Base-by-base conservation (phyloP, 352 stramenopile genomes). In the Phytophthora sansomeana region DNA sequence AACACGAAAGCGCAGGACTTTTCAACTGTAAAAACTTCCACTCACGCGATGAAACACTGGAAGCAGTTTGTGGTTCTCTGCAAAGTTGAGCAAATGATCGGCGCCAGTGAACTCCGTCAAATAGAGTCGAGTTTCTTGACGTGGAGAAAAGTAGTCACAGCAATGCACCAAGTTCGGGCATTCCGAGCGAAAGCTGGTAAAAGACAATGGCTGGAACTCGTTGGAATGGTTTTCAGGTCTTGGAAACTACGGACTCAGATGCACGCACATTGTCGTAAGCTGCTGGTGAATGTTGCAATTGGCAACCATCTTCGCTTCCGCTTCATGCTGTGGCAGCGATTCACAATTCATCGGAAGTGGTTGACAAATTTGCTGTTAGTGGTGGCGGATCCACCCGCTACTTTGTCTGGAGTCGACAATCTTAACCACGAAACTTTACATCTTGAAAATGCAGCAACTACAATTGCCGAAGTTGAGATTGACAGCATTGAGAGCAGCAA, bases 11-110 rank as follows among this genome's bases (percentile, higher is more conserved):
- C 74, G 0, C 41, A 30, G 3, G 38, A 28, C 6, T 77, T 80
- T 14, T 39, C 19, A 1, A 21, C 41, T 38, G 11, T 24, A 1
- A 67, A 71, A 17, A 21, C 44, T 4, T 61, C 51, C 14, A 32
- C 33, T 13, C 47, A 42, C 16, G 44, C 57, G 0, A 11, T 86
- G 0, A 64, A 51, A 0, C 65, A 70, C 14, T 91, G 83, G 83
- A 75, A 65, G 7, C 55, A 73, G 21, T 80, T 75, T 19, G 52
- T 92, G 5, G 21, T 83, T 6, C 64, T 90, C 2, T 74, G 51
- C 28, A 89, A 83, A n/a, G 63, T 83, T 3, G 74, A 88, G 58
- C 59, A 62, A 0, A 85, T 92, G 80, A 67, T 89, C 4, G 68
- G 74, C 3, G 54, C 67, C 2, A 72, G 68, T 6, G 42, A 51